Conservation (phyloP, 2,329 filamentous ascomycete species). For the Penicillium sp. region DNA sequence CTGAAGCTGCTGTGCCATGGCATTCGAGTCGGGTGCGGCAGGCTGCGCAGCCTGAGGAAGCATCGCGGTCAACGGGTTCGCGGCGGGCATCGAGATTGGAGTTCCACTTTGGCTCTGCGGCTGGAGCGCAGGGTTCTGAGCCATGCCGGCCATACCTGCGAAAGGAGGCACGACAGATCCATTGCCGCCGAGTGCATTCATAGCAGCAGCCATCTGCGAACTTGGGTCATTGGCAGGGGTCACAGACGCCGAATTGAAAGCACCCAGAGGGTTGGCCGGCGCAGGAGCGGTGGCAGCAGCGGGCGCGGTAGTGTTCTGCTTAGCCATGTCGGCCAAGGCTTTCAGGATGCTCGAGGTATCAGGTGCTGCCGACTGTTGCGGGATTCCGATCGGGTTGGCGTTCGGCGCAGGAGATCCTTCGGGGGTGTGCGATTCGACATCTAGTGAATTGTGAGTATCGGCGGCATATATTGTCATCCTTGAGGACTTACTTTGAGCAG, state of each 20-base stretch:
- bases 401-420: slow-evolving; percentile 51
- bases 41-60: slow-evolving; percentile 39
- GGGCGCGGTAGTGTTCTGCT: slow-evolving; percentile 62
- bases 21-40: slow-evolving; percentile 41
- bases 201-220: slow-evolving; percentile 55
- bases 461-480: background rate
- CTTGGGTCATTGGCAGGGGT: slow-evolving; percentile 44
- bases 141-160: slow-evolving; percentile 45
- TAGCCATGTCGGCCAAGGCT: slow-evolving; percentile 75
- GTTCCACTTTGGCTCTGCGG: slow-evolving; percentile 42
- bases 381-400: slow-evolving; percentile 39
- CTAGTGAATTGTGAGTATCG: slow-evolving; percentile 45
- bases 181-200: slow-evolving; percentile 46
- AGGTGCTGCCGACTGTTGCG: slow-evolving; percentile 39
- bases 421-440: slow-evolving; percentile 66
- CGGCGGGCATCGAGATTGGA: slow-evolving; percentile 42
- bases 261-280: slow-evolving; percentile 46
- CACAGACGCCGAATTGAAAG: slow-evolving; percentile 50
- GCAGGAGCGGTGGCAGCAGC: slow-evolving; percentile 36
- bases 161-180: slow-evolving; percentile 47
- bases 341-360: slow-evolving; percentile 69
- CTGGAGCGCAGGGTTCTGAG: slow-evolving; percentile 36
- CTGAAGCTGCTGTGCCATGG: slow-evolving; percentile 66
- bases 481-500: slow-evolving; percentile 62
- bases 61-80: slow-evolving; percentile 43